Evolutionary conservation across 257 asterid species (phyloP), one percentile per base, ranked within the genome.

Genomic region (Nicotiana benthamiana): DNA sequence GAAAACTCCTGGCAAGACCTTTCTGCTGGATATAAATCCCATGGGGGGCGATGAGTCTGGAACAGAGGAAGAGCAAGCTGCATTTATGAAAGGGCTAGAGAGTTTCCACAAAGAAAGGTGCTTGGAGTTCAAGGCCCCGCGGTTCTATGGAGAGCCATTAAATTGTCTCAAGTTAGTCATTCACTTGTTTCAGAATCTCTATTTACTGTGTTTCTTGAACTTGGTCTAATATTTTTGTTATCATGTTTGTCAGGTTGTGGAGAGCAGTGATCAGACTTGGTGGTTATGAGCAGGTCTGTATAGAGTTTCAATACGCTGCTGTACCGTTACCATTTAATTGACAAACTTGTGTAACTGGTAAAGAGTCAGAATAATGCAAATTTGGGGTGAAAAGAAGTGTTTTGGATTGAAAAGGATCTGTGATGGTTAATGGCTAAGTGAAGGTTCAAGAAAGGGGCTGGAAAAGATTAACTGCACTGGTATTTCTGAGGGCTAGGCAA

Each of bases 191-290:
- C 76, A 77, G 24, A 5, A 28, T 66, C 32, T 79, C 13, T 70
- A 46, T 51, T 59, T 51, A 36, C 62, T 8, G 64, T 81, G 46
- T 46, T 62, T 43, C 17, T 60, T 48, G 63, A 61, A 28, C 63
- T 76, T 20, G 52, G 56, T 11, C 60, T 78, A 34, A 65, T 22
- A 82, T 30, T 46, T 68, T 59, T 54, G 20, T 82, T 26, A 32
- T 75, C 81, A 22, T 75, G 61, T 82, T 78, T 43, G 75, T 84
- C 82, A 94, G 97, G 90, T 84, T 94, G 83, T 94, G 97, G 98
- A 90, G 97, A 87, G 91, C 97, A 30, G 97, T 92, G 81, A 86
- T 94, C 87, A 86, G 90, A 84, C 96, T 94, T 74, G 97, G 98
- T 84, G 98, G 98, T 85, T 93, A 94, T 75, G 98, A 94, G 86